A percentile compares a stretch with the other conserved stretches of the same genome.
Evolutionary conservation across 768 basidiomycete genomes (phyloP).

Genomic region (Lentinula boryana): DNA sequence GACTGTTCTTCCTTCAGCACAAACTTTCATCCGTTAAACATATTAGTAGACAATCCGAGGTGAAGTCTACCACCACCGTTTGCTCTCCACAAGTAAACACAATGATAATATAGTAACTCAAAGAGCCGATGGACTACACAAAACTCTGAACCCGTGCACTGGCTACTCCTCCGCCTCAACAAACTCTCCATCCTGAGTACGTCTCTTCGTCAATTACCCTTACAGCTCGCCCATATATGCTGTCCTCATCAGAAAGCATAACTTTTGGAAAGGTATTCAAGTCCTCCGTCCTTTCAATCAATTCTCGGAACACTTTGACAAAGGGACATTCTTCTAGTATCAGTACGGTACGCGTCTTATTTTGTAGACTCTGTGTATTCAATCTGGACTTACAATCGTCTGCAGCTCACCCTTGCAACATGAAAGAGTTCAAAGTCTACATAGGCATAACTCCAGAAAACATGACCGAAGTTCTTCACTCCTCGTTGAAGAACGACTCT

Average conservation of each 20-base stretch:
- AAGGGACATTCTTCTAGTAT: constrained; percentile 23
- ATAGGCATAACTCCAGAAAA: constrained; percentile 59
- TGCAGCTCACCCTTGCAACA: constrained; percentile 78
- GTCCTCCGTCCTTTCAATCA: not conserved
- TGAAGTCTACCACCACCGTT: not conserved
- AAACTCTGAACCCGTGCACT: constrained; percentile 48
- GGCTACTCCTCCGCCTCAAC: constrained; percentile 65
- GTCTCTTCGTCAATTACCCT: constrained; percentile 14
- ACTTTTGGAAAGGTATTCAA: constrained; percentile 73
- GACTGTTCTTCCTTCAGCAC: constrained; percentile 69
- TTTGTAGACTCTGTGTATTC: not conserved
- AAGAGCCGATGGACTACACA: constrained; percentile 75
- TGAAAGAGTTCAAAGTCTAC: constrained; percentile 76
- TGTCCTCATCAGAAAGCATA: constrained; percentile 46
- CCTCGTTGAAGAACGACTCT: constrained; percentile 60
- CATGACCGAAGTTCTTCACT: constrained; percentile 62
- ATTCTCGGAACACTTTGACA: not conserved
- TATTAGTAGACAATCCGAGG: constrained; percentile 53
- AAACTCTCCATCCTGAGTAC: constrained; percentile 60
- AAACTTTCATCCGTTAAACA: constrained; percentile 63
- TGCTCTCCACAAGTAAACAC: no score
- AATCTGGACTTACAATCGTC: constrained; percentile 1
- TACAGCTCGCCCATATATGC: constrained; percentile 7
- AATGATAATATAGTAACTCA: constrained; percentile 31
- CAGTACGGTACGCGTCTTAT: constrained; percentile 27